These are phyloP conservation scores for Wickerhamiella nectarea DNA, from an alignment of 805 yeast genomes.

Conservation along the genomic window DNA sequence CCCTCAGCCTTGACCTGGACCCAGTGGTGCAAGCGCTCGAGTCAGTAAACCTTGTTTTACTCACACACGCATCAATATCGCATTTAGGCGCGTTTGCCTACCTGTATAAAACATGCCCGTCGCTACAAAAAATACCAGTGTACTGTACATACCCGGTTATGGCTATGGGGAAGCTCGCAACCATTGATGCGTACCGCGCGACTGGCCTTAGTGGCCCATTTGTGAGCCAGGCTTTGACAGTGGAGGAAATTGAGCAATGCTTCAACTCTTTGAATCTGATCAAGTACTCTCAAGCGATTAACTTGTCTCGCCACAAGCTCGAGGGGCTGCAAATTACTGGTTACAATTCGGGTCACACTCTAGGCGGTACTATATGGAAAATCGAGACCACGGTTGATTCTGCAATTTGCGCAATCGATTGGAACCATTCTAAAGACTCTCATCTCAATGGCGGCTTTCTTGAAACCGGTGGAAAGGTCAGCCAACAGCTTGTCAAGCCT, in stretches of 20 bases:
- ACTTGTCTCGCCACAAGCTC: constrained; percentile 25
- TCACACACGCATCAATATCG: constrained; percentile 78
- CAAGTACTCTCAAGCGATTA: constrained; percentile 67
- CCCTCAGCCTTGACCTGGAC: constrained; percentile 15
- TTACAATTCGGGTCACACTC: constrained; percentile 77
- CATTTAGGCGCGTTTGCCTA: constrained; percentile 69
- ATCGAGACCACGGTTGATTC: constrained; percentile 61
- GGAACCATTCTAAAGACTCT: constrained; percentile 89
- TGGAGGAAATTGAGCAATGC: constrained; percentile 62
- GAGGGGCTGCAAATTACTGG: constrained; percentile 45
- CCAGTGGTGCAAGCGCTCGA: constrained; percentile 30
- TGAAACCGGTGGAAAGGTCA: constrained; percentile 45
- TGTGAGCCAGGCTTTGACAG: constrained; percentile 29
- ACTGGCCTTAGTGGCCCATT: constrained; percentile 64
- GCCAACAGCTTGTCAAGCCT: constrained; percentile 52
- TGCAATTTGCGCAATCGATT: constrained; percentile 75
- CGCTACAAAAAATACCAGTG: constrained; percentile 50
- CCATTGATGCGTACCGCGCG: constrained; percentile 69
- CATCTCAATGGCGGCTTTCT: constrained; percentile 64
- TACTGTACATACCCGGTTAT: constrained; percentile 85
- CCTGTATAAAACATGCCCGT: constrained; percentile 43
- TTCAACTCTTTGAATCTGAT: constrained; percentile 59
- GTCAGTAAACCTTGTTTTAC: constrained; percentile 48
- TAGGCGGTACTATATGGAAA: constrained; percentile 90
- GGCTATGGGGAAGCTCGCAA: constrained; percentile 71